Evolutionary conservation across 257 asterid genomes (phyloP).

Genomic region (Nicotiana otophora): DNA sequence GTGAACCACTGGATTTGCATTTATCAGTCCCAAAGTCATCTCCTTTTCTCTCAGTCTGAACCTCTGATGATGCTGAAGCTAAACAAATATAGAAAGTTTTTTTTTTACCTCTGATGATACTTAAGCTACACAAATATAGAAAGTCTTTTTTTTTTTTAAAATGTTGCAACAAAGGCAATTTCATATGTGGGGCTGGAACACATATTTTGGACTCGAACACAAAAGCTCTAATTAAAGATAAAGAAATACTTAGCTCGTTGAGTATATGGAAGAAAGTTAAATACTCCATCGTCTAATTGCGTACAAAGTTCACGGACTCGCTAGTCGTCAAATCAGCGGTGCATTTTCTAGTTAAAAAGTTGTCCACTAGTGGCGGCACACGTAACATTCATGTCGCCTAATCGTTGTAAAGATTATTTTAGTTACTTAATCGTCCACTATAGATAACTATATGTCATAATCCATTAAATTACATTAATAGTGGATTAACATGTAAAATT

Average conservation of each 20-base stretch:
- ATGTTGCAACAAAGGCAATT: too few relatives aligned
- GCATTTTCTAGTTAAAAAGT: neutral
- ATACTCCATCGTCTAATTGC: neutral
- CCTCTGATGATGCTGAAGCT: too few relatives aligned
- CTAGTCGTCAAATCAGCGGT: neutral
- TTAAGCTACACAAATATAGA: too few relatives aligned
- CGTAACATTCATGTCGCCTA: neutral
- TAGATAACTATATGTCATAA: neutral
- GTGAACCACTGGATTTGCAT: slow-evolving; percentile 95
- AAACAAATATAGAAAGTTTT: too few relatives aligned
- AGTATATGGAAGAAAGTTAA: too few relatives aligned
- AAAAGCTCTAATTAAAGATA: too few relatives aligned
- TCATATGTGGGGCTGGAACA: too few relatives aligned
- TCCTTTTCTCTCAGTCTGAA: neutral
- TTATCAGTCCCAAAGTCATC: slow-evolving; percentile 87
- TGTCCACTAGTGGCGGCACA: neutral
- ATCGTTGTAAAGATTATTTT: neutral
- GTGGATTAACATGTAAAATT: neutral
- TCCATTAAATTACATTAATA: neutral
- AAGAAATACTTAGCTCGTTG: too few relatives aligned
- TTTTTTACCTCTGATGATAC: too few relatives aligned
- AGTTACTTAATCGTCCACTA: neutral
- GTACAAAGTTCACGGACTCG: neutral
- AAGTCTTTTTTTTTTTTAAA: too few relatives aligned
- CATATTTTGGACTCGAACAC: too few relatives aligned